Evolutionary conservation across 305 asterid species (phyloP).

Genomic region (Fraxinus paxiana): DNA sequence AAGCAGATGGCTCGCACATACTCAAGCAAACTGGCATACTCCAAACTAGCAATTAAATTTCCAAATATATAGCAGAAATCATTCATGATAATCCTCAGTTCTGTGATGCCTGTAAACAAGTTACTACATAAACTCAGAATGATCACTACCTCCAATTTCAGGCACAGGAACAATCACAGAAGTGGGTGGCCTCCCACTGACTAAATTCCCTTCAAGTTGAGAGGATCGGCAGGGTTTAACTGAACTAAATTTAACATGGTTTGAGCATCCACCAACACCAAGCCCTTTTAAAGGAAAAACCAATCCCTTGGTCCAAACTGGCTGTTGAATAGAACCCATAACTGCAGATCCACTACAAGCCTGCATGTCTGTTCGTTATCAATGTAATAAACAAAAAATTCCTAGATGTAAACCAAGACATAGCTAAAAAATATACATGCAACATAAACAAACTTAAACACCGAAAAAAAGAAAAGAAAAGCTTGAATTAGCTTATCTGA

Average conservation of each 20-base stretch:
- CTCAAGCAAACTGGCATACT: background rate
- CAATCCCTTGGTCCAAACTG: constrained; percentile 34
- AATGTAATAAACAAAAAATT: background rate
- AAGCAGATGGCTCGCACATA: background rate
- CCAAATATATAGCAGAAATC: background rate
- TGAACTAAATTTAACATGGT: constrained; percentile 36
- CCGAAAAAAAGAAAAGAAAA: background rate
- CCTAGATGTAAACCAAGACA: constrained; percentile 19
- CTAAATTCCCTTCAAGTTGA: constrained; percentile 56
- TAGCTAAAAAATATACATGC: background rate
- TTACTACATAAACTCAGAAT: background rate
- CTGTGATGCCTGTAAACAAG: background rate
- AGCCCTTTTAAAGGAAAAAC: constrained; percentile 34
- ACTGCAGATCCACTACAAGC: constrained; percentile 46
- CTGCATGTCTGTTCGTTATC: constrained; percentile 32
- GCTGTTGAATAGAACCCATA: constrained; percentile 44
- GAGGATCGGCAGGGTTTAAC: constrained; percentile 51
- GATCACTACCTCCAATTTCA: constrained; percentile 45
- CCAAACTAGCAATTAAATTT: background rate
- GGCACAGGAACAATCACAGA: constrained; percentile 52
- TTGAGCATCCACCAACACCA: constrained; percentile 32
- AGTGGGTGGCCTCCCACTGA: constrained; percentile 58
- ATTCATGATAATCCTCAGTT: background rate
- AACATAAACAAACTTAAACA: background rate
- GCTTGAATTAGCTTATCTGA: background rate